Evolutionary conservation across 257 asterid species (phyloP).

Genomic region (Solanum bukasovii): DNA sequence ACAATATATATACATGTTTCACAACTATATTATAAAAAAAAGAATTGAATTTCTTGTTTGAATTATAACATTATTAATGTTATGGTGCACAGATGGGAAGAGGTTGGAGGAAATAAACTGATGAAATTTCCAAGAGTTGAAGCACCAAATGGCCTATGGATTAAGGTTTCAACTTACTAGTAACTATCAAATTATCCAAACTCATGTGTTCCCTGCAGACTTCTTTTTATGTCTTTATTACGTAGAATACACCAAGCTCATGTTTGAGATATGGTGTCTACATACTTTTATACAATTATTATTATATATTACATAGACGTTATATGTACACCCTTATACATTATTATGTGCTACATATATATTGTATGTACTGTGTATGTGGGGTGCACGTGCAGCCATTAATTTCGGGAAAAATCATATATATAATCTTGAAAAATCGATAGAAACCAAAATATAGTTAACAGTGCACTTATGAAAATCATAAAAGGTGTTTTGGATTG

Average conservation of each 20-base stretch:
- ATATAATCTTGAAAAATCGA: not conserved
- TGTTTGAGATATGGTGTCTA: not conserved
- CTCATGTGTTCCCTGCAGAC: not conserved
- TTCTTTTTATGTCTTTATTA: not conserved
- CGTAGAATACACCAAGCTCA: not conserved
- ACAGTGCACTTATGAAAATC: not conserved
- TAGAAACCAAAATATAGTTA: too few species aligned
- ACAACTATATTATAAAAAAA: not conserved
- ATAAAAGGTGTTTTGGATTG: not conserved
- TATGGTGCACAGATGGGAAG: constrained; percentile 55
- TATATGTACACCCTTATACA: not conserved
- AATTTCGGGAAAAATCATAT: too few species aligned
- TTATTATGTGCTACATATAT: too few species aligned
- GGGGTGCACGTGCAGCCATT: not conserved
- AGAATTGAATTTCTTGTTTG: not conserved
- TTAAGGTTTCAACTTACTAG: constrained; percentile 22
- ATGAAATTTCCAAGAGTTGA: constrained; percentile 61
- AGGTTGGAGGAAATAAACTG: constrained; percentile 45
- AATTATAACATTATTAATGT: not conserved
- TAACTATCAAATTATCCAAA: not conserved
- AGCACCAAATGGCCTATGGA: constrained; percentile 63
- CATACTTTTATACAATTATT: not conserved
- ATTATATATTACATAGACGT: not conserved
- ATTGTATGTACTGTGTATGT: not conserved
- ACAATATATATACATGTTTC: not conserved